A percentile compares a stretch with the other conserved stretches of the same genome.
Conservation (phyloP, 306 rosid genomes). For the Lathyrus oleraceus region DNA sequence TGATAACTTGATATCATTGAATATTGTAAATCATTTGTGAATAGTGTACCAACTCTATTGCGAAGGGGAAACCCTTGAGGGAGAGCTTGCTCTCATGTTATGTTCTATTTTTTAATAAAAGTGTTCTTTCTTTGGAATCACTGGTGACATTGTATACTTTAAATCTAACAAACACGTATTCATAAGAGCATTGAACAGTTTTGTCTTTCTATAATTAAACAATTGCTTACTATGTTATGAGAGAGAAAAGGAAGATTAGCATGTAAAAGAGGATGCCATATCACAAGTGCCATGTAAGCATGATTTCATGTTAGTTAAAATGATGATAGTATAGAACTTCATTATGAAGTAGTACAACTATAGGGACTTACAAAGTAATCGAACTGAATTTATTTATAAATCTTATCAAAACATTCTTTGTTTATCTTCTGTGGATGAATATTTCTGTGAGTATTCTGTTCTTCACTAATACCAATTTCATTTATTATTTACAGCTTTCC, state of each 20-base stretch:
- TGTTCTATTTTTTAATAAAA: background rate
- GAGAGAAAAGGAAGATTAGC: slow-evolving; percentile 2
- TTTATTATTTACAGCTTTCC: slow-evolving; percentile 59
- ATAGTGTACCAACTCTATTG: too few relatives aligned
- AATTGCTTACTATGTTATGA: background rate
- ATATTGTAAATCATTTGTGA: too few relatives aligned
- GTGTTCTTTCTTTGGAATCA: background rate
- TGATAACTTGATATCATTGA: too few relatives aligned
- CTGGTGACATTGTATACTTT: background rate
- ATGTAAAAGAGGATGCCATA: background rate
- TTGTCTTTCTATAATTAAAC: slow-evolving; percentile 4
- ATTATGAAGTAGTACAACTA: background rate
- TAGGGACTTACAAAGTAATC: background rate
- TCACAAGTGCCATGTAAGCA: background rate
- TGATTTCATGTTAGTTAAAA: slow-evolving; percentile 6
- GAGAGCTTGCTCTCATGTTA: too few relatives aligned
- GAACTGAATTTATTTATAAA: slow-evolving; percentile 4
- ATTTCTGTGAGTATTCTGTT: slow-evolving; percentile 21
- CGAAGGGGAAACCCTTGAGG: too few relatives aligned
- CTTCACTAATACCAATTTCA: slow-evolving; percentile 25
- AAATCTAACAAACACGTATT: background rate
- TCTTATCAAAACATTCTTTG: slow-evolving; percentile 16
- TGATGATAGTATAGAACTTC: background rate
- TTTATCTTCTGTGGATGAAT: slow-evolving; percentile 5
- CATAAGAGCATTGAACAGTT: background rate